Conservation (phyloP, 2,329 filamentous ascomycete genomes). For the Verticillium tricorpus region DNA sequence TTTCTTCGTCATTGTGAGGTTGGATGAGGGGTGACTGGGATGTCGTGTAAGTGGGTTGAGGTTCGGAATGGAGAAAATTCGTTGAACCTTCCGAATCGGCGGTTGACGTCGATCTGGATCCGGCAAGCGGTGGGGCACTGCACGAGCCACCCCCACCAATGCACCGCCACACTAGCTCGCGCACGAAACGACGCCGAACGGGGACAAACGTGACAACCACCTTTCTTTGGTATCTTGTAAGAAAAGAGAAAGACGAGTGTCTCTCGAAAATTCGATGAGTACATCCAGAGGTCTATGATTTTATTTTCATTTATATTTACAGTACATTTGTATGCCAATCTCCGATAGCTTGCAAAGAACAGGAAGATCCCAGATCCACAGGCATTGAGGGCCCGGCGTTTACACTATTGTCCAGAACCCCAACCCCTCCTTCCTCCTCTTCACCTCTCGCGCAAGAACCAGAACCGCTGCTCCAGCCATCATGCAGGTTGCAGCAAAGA, state of each 20-base stretch:
- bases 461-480: background rate
- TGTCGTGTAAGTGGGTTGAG: background rate
- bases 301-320: background rate
- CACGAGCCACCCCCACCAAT: background rate
- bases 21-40: background rate
- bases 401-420: background rate
- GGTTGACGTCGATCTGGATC: background rate
- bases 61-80: background rate
- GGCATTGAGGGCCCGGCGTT: too few relatives aligned
- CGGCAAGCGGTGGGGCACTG: background rate
- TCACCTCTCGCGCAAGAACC: background rate
- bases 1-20: conserved; percentile 20
- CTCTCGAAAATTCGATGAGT: too few relatives aligned
- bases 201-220: too few relatives aligned
- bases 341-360: too few relatives aligned
- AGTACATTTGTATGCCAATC: background rate
- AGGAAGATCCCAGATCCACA: too few relatives aligned
- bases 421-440: background rate
- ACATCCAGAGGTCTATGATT: too few relatives aligned
- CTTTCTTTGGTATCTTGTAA: too few relatives aligned
- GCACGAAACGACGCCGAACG: too few relatives aligned
- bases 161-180: background rate
- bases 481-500: background rate
- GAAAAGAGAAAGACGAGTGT: too few relatives aligned
- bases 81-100: background rate